phyloP scores from a whole-genome alignment of 2,329 filamentous ascomycete species.

The Cercospora zeae-maydis region DNA sequence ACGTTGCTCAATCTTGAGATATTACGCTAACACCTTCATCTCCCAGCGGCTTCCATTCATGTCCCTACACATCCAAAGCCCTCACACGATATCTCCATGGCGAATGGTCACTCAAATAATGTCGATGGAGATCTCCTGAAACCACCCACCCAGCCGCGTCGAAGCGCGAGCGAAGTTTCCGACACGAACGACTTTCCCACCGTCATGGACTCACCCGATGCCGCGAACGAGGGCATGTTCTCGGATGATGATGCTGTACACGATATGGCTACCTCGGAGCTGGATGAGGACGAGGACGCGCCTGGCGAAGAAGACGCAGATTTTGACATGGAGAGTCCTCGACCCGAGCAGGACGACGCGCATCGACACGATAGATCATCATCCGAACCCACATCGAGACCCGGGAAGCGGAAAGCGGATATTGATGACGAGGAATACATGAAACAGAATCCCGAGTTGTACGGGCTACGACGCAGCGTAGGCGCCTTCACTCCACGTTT shows the following conservation, averaged over 20 bases:
- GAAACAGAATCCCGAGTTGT: conserved; percentile 86
- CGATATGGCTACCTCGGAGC: conserved; percentile 45
- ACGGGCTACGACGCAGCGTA: conserved; percentile 91
- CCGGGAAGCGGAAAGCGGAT: conserved; percentile 64
- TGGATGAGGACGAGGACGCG: conserved; percentile 50
- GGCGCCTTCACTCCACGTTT: conserved; percentile 35
- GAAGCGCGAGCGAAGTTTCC: conserved; percentile 73
- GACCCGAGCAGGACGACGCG: conserved; percentile 40
- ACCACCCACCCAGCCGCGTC: conserved; percentile 48
- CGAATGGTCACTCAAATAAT: conserved; percentile 64
- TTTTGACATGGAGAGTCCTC: conserved; percentile 65
- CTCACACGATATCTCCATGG: conserved; percentile 51
- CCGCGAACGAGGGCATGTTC: conserved; percentile 40
- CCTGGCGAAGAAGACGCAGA: conserved; percentile 59
- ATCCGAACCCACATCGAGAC: conserved; percentile 67
- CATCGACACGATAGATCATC: conserved; percentile 61
- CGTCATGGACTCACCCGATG: conserved; percentile 40
- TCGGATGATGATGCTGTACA: conserved; percentile 45
- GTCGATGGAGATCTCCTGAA: conserved; percentile 47
- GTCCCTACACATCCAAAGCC: conserved; percentile 58
- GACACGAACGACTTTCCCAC: conserved; percentile 59
- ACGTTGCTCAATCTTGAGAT: conserved; percentile 30
- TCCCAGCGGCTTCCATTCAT: conserved; percentile 59
- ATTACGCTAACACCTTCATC: conserved; percentile 43
- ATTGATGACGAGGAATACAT: conserved; percentile 71